These are phyloP conservation scores for Coniosporium apollinis DNA, from an alignment of 495 filamentous ascomycete genomes.

Conservation along the genomic window DNA sequence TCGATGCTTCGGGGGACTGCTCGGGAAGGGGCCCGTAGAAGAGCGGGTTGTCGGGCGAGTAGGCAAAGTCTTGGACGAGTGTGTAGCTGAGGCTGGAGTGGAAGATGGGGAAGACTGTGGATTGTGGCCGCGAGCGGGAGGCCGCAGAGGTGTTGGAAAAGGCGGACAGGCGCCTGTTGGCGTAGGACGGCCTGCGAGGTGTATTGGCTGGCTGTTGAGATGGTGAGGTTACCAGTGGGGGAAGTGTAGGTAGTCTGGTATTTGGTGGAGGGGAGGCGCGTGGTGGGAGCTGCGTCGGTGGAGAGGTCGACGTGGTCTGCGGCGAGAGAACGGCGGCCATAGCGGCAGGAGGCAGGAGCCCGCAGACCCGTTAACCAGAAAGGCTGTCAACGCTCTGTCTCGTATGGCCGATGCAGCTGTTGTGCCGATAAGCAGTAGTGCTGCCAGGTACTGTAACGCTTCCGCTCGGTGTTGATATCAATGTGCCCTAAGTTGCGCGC, in stretches of 20 bases:
- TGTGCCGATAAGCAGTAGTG: too few species aligned
- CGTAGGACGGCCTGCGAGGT: slow-evolving; percentile 14
- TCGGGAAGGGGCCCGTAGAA: slow-evolving; percentile 88
- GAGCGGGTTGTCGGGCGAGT: slow-evolving; percentile 61
- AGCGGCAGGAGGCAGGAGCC: too few species aligned
- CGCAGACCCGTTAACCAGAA: too few species aligned
- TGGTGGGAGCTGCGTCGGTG: neutral
- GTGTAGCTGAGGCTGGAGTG: slow-evolving; percentile 81
- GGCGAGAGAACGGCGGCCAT: slow-evolving; percentile 16
- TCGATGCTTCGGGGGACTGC: slow-evolving; percentile 57
- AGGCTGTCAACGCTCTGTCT: too few species aligned
- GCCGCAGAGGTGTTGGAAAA: slow-evolving; percentile 40
- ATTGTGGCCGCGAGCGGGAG: slow-evolving; percentile 52
- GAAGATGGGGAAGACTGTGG: slow-evolving; percentile 65
- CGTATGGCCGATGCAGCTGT: too few species aligned
- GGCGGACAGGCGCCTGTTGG: slow-evolving; percentile 32
- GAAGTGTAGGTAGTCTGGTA: slow-evolving; percentile 4
- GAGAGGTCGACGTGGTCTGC: neutral
- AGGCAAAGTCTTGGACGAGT: slow-evolving; percentile 90
- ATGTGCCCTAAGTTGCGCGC: too few species aligned
- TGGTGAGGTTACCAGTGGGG: slow-evolving; percentile 3
- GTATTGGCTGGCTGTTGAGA: neutral
- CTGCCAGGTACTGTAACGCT: too few species aligned
- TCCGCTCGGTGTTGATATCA: too few species aligned
- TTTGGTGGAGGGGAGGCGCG: slow-evolving; percentile 1